These are phyloP conservation scores for Rhodotorula mucilaginosa DNA, from an alignment of 1,284 basidiomycete genomes.

Conservation along the genomic window DNA sequence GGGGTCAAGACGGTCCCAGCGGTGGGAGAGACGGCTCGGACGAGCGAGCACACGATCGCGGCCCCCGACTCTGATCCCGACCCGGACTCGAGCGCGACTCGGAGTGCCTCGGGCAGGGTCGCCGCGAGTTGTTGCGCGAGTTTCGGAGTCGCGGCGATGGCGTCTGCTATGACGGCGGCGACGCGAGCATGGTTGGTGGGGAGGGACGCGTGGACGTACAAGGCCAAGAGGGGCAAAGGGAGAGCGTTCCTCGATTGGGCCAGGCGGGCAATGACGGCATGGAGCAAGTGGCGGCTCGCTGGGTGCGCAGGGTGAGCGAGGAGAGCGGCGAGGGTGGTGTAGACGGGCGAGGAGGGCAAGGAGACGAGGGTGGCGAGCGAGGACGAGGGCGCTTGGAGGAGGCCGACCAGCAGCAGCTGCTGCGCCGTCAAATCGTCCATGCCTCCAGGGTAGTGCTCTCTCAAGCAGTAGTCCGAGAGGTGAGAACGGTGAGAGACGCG, in stretches of 20 bases:
- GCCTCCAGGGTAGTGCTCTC: too few relatives aligned
- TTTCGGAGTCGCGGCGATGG: constrained; percentile 2
- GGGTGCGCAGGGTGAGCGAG: neutral
- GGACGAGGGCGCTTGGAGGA: neutral
- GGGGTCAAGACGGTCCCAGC: neutral
- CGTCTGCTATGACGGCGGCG: neutral
- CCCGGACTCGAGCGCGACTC: neutral
- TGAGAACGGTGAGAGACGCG: neutral
- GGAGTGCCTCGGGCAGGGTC: neutral
- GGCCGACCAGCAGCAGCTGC: neutral
- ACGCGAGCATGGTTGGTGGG: constrained; percentile 1
- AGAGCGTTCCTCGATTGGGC: constrained; percentile 3
- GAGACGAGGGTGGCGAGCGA: constrained; percentile 9
- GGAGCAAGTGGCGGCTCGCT: constrained; percentile 2
- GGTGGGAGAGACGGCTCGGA: neutral
- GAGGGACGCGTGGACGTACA: constrained; percentile 19
- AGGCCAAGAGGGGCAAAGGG: constrained; percentile 11
- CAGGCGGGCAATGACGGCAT: constrained; percentile 10
- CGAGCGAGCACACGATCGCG: neutral
- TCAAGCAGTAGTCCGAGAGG: too few relatives aligned
- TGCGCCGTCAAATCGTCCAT: neutral
- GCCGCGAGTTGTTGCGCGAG: constrained; percentile 1
- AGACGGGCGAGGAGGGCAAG: neutral
- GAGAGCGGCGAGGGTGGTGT: neutral
- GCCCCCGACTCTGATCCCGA: neutral